Base-by-base conservation (phyloP, 805 yeast species). In the Pichia paraexigua region DNA sequence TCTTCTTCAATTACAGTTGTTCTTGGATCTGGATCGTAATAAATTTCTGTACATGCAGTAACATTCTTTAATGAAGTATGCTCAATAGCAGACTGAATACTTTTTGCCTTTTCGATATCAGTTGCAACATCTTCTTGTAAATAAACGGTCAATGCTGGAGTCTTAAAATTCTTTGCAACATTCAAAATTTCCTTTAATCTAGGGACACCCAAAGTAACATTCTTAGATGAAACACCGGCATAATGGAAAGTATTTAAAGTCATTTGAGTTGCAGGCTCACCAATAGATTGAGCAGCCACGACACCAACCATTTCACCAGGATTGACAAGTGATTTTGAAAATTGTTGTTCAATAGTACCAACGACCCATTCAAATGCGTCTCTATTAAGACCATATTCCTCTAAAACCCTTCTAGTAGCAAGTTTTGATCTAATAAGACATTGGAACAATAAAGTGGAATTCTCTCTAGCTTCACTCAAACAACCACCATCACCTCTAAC, bases 231-330 rank as follows among this genome's bases (percentile, higher is more conserved):
- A 49, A 94, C 99, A 77, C 99, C 99, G 63, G 99, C 99, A 77
- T 92, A 94, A 77, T 94, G 73, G 71, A 81, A 91, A 60, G 97
- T 91, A 65, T 91, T 91, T 71, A 91, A 78, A 2, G 97, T 91
- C 97, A 91, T 91, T 71, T 91, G 97, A 32, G 97, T 91, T 41
- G 97, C 97, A 48, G 97, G 97, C 68, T 91, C 97, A 75, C 97
- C 97, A 71, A 91, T 91, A 39, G 96, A 89, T 74, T 91, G 97
- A 2, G 97, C 97, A 49, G 97, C 97, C 63, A 91, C 79, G 48
- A 91, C 95, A 75, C 97, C 97, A 53, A 91, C 97, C 97, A 91
- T 91, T 68, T 91, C 97, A 77, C 97, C 97, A 5, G 98, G 96
- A 56, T 91, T 92, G 44, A 90, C 97, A 66, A 87, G 75, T 10